Base-by-base conservation (phyloP, 2,329 filamentous ascomycete species). In the Elsinoe necatrix region DNA sequence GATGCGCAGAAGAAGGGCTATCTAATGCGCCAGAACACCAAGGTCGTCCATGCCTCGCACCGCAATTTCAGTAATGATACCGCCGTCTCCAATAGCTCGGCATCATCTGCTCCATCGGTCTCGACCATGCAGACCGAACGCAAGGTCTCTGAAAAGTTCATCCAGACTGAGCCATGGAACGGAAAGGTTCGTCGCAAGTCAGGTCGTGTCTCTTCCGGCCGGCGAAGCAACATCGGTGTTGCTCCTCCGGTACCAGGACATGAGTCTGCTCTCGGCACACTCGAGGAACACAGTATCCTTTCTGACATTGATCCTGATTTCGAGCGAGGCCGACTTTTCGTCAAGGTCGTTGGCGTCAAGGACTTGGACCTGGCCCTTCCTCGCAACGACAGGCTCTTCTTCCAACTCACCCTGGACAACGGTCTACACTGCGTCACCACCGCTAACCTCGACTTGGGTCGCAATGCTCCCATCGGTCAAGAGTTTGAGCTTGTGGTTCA, bases 1-100 rank as follows among this genome's bases (percentile, higher is more conserved):
- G 90, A 96, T 75, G 81, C 85, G 69, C 91, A 96, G 86, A 97
- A 97, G 90, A 91, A 95, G 76, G 93, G 93, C 57, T 98, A 98
- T 68, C 79, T 97, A 45, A 98, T 97, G 92, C 85, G 93, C 66
- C 92, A 98, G 66, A 98, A 97, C 73, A 97, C 92, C 2, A 97
- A 97, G 72, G 81, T 98, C 55, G 89, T 98, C 52, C 84, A 95
- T 51, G 93, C 93, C n/a, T 95, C 85, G 68, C 84, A 79, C 67
- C 78, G 80, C 45, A 72, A 77, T 50, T 75, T 78, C 62, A 78
- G 78, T 58, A 85, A 64, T 39, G 84, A 71, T 9, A 59, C 59
- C 7, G 55, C 58, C 8, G 57, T 42, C 25, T 47, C 51, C 18
- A 54, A 59, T 9, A 45, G 11, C 25, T 56, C 54, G 8, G 41